Base-by-base conservation (phyloP, 768 basidiomycete species). In the Boletus sensibilis region DNA sequence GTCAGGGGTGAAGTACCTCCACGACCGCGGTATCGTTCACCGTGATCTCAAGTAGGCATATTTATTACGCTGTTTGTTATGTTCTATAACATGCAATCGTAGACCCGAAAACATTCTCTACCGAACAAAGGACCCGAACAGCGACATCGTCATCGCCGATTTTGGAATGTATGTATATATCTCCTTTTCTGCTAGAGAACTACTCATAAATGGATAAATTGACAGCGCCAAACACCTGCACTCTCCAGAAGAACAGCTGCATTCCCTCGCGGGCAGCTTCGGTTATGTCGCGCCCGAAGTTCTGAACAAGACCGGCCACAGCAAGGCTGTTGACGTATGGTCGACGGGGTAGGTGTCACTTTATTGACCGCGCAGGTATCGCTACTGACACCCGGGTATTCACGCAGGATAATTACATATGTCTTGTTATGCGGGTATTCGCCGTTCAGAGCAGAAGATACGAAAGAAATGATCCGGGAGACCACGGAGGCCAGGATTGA, bases 71-170 rank as follows among this genome's bases (percentile, higher is more conserved):
- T 47, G 4, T 13, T 31, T n/a, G 40, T 48, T 23, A 31, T 34
- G 13, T 37, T 44, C 12, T 13, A 39, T 57, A 23, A 49, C 39
- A 18, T 40, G 13, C 16, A 3, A 39, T 48, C 35, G 7, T 58
- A 93, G 90, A 70, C 97, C 97, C 0, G 97, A 99, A 73, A 98
- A 98, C 68, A 95, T 99, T 56, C 79, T 99, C 4, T 98, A 93
- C 69, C 85, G 91, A 39, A 92, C 90, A 5, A 85, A 78, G 61
- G 88, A 84, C 3, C 68, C 78, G 11, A 78, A 88, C 18, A 92
- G 90, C n/a, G 89, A 89, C 60, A 81, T 98, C 48, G 95, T 99
- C 54, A 94, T 98, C 41, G 95, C 86, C 7, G 97, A 98, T 72
- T 99, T 99, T 67, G 97, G 97, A 61, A 98, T 99, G 92, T 93